A percentile compares a stretch with the other conserved stretches of the same genome.
Evolutionary conservation across 805 yeast species (phyloP).

Genomic region (Pichia occidentalis): DNA sequence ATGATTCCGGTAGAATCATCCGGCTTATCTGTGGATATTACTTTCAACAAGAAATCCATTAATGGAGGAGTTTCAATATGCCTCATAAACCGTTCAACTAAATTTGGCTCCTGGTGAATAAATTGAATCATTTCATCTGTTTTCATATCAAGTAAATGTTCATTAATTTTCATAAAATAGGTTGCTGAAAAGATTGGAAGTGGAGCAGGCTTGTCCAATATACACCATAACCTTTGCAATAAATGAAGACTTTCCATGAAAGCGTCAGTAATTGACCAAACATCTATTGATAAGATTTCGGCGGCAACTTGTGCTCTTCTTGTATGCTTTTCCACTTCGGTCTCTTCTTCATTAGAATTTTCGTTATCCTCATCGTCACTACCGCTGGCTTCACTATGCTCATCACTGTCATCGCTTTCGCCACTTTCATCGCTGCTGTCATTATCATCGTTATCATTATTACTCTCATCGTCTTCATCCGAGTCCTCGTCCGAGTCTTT

Average conservation of each 20-base stretch:
- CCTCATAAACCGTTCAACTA: slow-evolving; percentile 74
- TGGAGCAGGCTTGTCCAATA: slow-evolving; percentile 62
- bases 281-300: slow-evolving; percentile 84
- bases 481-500: background rate
- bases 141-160: slow-evolving; percentile 82
- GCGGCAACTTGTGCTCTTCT: slow-evolving; percentile 66
- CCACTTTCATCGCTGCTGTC: slow-evolving; percentile 15
- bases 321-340: slow-evolving; percentile 30
- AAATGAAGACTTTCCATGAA: slow-evolving; percentile 69
- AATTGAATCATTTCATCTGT: slow-evolving; percentile 72
- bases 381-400: slow-evolving; percentile 17
- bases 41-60: slow-evolving; percentile 85
- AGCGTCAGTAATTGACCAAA: slow-evolving; percentile 89
- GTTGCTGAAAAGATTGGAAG: slow-evolving; percentile 74
- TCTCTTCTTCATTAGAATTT: slow-evolving; percentile 27
- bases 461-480: slow-evolving; percentile 16
- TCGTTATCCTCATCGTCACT: slow-evolving; percentile 27
- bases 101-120: slow-evolving; percentile 55
- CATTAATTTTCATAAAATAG: slow-evolving; percentile 86
- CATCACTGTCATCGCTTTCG: slow-evolving; percentile 18
- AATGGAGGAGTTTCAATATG: slow-evolving; percentile 91
- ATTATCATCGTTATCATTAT: slow-evolving; percentile 12
- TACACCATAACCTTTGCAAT: slow-evolving; percentile 69
- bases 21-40: slow-evolving; percentile 88
- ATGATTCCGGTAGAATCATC: slow-evolving; percentile 85